Percentiles rank a stretch among this genome's conserved stretches.
These are phyloP conservation scores for Trichophyton rubrum DNA, from an alignment of 2,329 filamentous ascomycete species.

Conservation along the genomic window DNA sequence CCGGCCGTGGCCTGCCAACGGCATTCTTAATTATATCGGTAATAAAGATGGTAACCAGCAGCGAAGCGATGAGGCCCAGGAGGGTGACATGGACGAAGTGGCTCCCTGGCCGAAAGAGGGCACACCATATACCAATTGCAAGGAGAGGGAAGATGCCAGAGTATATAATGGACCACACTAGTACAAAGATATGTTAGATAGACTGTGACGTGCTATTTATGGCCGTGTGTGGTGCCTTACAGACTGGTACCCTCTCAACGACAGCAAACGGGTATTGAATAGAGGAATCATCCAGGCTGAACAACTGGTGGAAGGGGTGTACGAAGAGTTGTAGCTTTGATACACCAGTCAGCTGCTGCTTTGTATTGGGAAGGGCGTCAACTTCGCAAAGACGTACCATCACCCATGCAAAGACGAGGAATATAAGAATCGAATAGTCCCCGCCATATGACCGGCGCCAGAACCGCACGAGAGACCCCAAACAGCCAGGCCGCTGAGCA, in stretches of 20 bases:
- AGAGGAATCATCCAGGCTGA: constrained; percentile 69
- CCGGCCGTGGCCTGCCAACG: constrained; percentile 70
- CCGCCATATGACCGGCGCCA: constrained; percentile 66
- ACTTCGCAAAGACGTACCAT: constrained; percentile 14
- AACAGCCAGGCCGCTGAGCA: constrained; percentile 25
- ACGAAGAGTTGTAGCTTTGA: constrained; percentile 53
- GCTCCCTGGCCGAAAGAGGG: constrained; percentile 46
- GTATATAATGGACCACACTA: constrained; percentile 56
- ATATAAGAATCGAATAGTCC: constrained; percentile 68
- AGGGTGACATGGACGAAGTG: constrained; percentile 80
- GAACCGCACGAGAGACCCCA: constrained; percentile 40
- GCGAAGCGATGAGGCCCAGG: constrained; percentile 63
- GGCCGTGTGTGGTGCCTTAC: constrained; percentile 35
- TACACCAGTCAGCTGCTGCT: not conserved
- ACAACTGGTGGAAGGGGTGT: constrained; percentile 88
- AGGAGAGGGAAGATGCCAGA: constrained; percentile 58
- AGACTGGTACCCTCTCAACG: constrained; percentile 67
- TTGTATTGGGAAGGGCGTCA: constrained; percentile 4
- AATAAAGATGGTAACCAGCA: constrained; percentile 67
- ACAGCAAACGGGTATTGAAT: constrained; percentile 81
- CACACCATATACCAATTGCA: constrained; percentile 54
- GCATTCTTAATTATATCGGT: constrained; percentile 88
- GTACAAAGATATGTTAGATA: not conserved
- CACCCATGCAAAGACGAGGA: constrained; percentile 54
- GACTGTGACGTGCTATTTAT: not conserved